phyloP scores from a whole-genome alignment of 768 basidiomycete genomes.

The Tephrocybe sp. region DNA sequence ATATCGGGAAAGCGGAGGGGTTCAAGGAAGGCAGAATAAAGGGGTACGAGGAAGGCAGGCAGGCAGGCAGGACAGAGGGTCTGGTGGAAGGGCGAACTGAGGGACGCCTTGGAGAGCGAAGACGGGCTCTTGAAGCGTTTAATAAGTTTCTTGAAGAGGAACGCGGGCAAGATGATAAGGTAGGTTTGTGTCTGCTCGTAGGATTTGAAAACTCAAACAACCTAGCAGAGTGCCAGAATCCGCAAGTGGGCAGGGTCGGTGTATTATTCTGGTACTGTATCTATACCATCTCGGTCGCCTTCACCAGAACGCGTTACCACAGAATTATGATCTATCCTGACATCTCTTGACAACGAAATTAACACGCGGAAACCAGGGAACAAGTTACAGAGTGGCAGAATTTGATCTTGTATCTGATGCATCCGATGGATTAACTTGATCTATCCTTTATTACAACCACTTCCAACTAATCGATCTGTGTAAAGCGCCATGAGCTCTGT shows the following conservation, averaged over 20 bases:
- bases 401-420: slow-evolving; percentile 6
- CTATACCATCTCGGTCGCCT: not conserved
- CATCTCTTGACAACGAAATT: not conserved
- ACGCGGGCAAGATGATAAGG: slow-evolving; percentile 24
- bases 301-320: not conserved
- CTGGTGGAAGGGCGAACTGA: slow-evolving; percentile 37
- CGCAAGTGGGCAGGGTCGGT: slow-evolving; percentile 36
- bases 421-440: slow-evolving; percentile 2
- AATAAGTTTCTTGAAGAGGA: slow-evolving; percentile 55
- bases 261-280: slow-evolving; percentile 20
- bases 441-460: not conserved
- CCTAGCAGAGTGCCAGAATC: slow-evolving; percentile 25
- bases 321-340: not conserved
- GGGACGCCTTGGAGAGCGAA: slow-evolving; percentile 51
- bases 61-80: slow-evolving; percentile 32
- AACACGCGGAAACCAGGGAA: slow-evolving; percentile 1
- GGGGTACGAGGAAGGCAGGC: slow-evolving; percentile 43
- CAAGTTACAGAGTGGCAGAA: not conserved
- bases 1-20: not conserved
- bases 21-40: slow-evolving; percentile 38
- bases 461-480: not conserved
- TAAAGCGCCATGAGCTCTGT: slow-evolving; percentile 11
- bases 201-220: not conserved
- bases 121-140: slow-evolving; percentile 56
- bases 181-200: slow-evolving; percentile 12